These are phyloP conservation scores for Breynia disticha DNA, from an alignment of 441 rosid genomes.

Conservation along the genomic window DNA sequence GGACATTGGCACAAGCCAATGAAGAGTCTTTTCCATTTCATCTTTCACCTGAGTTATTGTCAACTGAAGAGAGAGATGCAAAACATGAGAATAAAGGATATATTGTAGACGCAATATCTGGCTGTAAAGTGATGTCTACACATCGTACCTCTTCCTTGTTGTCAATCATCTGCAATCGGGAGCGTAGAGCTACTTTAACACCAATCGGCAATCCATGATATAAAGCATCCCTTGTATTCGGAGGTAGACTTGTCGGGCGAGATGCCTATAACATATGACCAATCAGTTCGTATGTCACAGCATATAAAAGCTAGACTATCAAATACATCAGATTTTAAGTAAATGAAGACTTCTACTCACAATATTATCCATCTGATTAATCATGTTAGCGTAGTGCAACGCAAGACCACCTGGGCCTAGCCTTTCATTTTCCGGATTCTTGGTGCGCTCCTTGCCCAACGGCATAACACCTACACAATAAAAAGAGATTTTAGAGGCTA, in stretches of 20 bases:
- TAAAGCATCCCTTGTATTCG: slow-evolving; percentile 85
- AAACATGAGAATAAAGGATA: background rate
- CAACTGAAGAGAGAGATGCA: slow-evolving; percentile 36
- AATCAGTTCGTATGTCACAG: slow-evolving; percentile 4
- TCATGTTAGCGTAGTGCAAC: slow-evolving; percentile 92
- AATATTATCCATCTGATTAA: slow-evolving; percentile 87
- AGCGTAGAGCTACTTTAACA: slow-evolving; percentile 64
- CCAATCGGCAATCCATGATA: slow-evolving; percentile 63
- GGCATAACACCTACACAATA: slow-evolving; percentile 20
- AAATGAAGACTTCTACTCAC: slow-evolving; percentile 40
- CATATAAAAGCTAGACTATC: too few relatives aligned
- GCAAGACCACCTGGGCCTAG: slow-evolving; percentile 96
- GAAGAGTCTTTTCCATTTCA: slow-evolving; percentile 78
- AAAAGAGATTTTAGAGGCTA: background rate
- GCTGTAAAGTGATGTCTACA: background rate
- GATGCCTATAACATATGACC: slow-evolving; percentile 51
- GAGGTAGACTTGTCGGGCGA: slow-evolving; percentile 87
- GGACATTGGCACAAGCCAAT: slow-evolving; percentile 79
- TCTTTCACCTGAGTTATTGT: slow-evolving; percentile 54
- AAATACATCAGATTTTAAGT: too few relatives aligned
- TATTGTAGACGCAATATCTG: background rate
- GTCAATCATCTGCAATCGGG: slow-evolving; percentile 37
- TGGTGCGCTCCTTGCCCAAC: slow-evolving; percentile 22
- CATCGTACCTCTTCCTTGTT: slow-evolving; percentile 53
- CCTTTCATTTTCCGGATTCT: slow-evolving; percentile 35